Evolutionary conservation across 768 basidiomycete genomes (phyloP).

Genomic region (Hydnomerulius pinastri): DNA sequence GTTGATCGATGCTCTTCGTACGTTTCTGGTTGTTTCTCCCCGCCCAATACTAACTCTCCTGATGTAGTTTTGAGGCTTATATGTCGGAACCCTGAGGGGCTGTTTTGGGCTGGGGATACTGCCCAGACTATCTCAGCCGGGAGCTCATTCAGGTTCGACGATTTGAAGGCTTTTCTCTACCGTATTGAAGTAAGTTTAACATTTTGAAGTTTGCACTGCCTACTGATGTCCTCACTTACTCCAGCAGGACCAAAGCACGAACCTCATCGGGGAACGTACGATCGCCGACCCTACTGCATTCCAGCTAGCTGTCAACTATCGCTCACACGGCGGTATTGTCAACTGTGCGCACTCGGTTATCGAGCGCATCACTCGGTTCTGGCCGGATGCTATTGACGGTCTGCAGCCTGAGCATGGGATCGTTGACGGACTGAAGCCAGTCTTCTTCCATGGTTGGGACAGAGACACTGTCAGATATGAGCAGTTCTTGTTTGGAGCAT

Average conservation of each 20-base stretch:
- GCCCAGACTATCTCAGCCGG: slow-evolving; percentile 78
- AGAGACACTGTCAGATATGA: slow-evolving; percentile 45
- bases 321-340: slow-evolving; percentile 76
- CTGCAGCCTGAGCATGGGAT: slow-evolving; percentile 58
- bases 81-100: slow-evolving; percentile 64
- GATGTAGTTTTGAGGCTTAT: slow-evolving; percentile 57
- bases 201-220: not conserved
- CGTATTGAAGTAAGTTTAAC: slow-evolving; percentile 52
- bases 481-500: slow-evolving; percentile 56
- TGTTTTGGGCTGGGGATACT: slow-evolving; percentile 82
- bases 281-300: slow-evolving; percentile 43
- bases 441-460: slow-evolving; percentile 56
- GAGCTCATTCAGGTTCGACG: slow-evolving; percentile 70
- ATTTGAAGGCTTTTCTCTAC: slow-evolving; percentile 67
- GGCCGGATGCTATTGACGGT: slow-evolving; percentile 64
- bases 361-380: slow-evolving; percentile 59
- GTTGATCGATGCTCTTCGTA: slow-evolving; percentile 62
- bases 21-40: slow-evolving; percentile 8
- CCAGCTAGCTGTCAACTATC: slow-evolving; percentile 64
- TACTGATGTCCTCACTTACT: not conserved
- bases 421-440: slow-evolving; percentile 53
- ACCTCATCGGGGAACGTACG: slow-evolving; percentile 12
- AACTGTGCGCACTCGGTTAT: slow-evolving; percentile 67
- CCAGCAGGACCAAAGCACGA: slow-evolving; percentile 23
- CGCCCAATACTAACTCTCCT: slow-evolving; percentile 18